Conservation (phyloP, 2,329 filamentous ascomycete genomes). For the Pezicula carpinea region DNA sequence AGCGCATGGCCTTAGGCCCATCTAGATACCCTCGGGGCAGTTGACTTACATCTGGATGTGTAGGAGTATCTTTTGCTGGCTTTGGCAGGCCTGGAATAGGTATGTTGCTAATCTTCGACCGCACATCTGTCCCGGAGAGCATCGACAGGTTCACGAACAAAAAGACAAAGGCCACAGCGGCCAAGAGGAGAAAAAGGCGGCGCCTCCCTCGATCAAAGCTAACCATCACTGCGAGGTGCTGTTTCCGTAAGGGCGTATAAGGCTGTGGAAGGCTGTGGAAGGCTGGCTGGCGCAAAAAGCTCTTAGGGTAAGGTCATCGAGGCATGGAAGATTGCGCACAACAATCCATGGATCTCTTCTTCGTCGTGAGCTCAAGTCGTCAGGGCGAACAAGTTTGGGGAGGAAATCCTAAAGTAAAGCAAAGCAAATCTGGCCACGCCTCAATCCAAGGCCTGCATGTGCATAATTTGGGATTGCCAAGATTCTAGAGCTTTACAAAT, state of each 20-base stretch:
- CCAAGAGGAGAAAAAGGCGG: constrained; percentile 20
- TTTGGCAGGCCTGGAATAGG: constrained; percentile 15
- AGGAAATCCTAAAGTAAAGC: too few relatives aligned
- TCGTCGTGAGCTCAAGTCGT: too few relatives aligned
- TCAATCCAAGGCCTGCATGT: too few relatives aligned
- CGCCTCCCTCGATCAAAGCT: constrained; percentile 19
- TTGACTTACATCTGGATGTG: constrained; percentile 17
- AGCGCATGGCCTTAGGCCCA: too few relatives aligned
- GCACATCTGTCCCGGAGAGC: constrained; percentile 21
- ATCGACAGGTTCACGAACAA: constrained; percentile 23
- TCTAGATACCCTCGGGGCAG: background rate
- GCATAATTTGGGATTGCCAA: too few relatives aligned
- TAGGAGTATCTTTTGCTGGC: constrained; percentile 5
- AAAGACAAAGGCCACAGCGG: constrained; percentile 15
- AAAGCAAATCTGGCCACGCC: too few relatives aligned
- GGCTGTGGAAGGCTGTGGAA: background rate
- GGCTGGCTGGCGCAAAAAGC: background rate
- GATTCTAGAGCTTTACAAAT: too few relatives aligned
- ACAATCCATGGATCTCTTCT: background rate
- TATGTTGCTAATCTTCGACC: constrained; percentile 20
- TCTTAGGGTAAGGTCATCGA: background rate
- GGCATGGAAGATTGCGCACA: background rate
- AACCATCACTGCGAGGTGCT: constrained; percentile 12
- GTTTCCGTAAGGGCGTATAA: background rate
- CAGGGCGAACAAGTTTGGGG: too few relatives aligned